These are phyloP conservation scores for Yarrowia keelungensis DNA, from an alignment of 805 yeast species.

Conservation along the genomic window DNA sequence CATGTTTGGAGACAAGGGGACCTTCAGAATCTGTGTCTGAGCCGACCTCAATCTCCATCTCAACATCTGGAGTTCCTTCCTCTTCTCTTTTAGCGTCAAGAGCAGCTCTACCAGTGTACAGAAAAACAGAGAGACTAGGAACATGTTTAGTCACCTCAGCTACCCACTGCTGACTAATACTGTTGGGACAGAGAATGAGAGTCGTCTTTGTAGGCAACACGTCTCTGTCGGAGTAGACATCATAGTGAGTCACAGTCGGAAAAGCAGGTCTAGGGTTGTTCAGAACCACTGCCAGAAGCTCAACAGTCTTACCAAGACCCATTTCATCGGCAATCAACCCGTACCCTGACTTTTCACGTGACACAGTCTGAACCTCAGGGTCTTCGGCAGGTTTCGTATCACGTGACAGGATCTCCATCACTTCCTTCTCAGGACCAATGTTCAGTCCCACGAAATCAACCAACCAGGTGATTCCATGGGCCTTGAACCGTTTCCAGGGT, in stretches of 20 bases:
- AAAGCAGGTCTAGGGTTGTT: constrained; percentile 61
- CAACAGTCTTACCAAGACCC: constrained; percentile 97
- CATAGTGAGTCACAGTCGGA: constrained; percentile 43
- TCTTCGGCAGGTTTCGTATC: not conserved
- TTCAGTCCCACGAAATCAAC: constrained; percentile 35
- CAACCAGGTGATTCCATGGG: constrained; percentile 43
- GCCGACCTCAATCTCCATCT: not conserved
- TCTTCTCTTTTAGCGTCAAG: not conserved
- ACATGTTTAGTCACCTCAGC: constrained; percentile 70
- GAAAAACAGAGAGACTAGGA: constrained; percentile 64
- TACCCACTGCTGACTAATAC: constrained; percentile 86
- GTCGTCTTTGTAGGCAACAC: constrained; percentile 70
- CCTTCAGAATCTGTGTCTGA: not conserved
- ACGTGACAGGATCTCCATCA: constrained; percentile 2
- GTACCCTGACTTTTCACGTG: constrained; percentile 49
- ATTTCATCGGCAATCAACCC: constrained; percentile 92
- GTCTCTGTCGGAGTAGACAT: constrained; percentile 54
- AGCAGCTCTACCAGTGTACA: constrained; percentile 64
- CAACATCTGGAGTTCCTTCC: not conserved
- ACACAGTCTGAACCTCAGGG: not conserved
- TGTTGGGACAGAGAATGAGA: constrained; percentile 82
- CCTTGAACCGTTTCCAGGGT: constrained; percentile 13
- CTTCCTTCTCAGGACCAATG: constrained; percentile 7
- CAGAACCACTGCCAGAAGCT: constrained; percentile 69
- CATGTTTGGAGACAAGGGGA: constrained; percentile 48